Conservation (phyloP, 176 grass and related monocot species). For the Tillandsia fasciculata region DNA sequence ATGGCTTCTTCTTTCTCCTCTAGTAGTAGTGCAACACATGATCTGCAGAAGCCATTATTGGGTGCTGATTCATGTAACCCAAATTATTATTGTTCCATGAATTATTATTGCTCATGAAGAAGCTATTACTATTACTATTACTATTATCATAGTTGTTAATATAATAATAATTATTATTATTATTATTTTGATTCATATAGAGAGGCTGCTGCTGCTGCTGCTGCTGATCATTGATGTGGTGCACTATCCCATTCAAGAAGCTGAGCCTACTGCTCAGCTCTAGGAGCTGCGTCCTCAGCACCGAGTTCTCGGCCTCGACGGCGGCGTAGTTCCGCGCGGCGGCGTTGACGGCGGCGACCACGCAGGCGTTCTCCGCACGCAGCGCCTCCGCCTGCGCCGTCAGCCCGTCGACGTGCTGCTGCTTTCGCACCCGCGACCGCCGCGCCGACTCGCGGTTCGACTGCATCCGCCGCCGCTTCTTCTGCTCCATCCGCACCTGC, state of each 20-base stretch:
- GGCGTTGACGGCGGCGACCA: slow-evolving; percentile 20
- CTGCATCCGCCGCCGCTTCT: slow-evolving; percentile 60
- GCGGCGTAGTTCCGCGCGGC: slow-evolving; percentile 33
- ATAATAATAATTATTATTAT: too few relatives aligned
- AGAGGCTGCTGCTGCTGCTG: too few relatives aligned
- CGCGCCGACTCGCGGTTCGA: slow-evolving; percentile 81
- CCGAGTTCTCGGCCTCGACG: slow-evolving; percentile 52
- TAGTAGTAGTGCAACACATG: neutral
- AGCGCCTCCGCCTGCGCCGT: slow-evolving; percentile 42
- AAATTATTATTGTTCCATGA: too few relatives aligned
- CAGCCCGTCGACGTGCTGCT: slow-evolving; percentile 59
- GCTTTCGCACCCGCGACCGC: slow-evolving; percentile 68
- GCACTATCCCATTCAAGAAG: slow-evolving; percentile 46
- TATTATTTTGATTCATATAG: too few relatives aligned
- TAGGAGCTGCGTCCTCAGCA: slow-evolving; percentile 51
- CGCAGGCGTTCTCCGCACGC: slow-evolving; percentile 27
- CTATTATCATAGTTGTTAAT: too few relatives aligned
- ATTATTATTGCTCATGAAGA: too few relatives aligned
- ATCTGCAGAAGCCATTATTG: neutral
- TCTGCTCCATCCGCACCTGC: slow-evolving; percentile 25
- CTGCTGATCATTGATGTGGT: slow-evolving; percentile 15
- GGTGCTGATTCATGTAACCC: neutral
- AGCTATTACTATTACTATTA: too few relatives aligned
- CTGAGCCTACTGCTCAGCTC: slow-evolving; percentile 54
- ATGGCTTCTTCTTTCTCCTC: too few relatives aligned